phyloP scores from a whole-genome alignment of 345 rosid species.

The Eucalyptus cloeziana region DNA sequence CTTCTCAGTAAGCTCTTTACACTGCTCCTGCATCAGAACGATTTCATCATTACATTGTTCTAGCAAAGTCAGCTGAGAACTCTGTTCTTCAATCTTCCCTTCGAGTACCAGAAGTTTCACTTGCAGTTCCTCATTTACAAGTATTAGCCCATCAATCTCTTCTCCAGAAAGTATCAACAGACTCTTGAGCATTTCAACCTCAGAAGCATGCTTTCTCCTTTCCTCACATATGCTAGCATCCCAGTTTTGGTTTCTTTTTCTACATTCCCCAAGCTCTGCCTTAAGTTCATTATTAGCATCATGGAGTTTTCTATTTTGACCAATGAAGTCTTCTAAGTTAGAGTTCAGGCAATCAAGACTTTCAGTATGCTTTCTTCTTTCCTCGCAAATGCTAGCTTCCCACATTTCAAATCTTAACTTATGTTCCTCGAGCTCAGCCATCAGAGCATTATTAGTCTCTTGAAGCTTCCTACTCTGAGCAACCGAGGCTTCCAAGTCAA shows the following conservation, averaged over 20 bases:
- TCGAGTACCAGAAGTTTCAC: constrained; percentile 32
- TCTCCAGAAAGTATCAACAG: constrained; percentile 29
- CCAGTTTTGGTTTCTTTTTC: background rate
- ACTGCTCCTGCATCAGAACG: constrained; percentile 28
- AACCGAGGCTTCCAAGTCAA: constrained; percentile 1
- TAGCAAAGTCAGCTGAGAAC: constrained; percentile 12
- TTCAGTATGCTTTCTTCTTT: constrained; percentile 18
- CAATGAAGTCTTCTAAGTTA: constrained; percentile 1
- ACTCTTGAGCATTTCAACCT: constrained; percentile 42
- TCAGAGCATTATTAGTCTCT: background rate
- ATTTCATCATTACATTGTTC: constrained; percentile 15
- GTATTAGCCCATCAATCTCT: constrained; percentile 42
- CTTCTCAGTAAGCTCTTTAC: constrained; percentile 47
- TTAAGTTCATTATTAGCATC: background rate
- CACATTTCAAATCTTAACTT: background rate
- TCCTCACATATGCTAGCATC: constrained; percentile 14
- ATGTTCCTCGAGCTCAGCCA: constrained; percentile 1
- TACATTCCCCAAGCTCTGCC: background rate
- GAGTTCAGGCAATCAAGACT: background rate
- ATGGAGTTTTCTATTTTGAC: background rate
- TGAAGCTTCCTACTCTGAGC: background rate
- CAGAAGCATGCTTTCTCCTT: constrained; percentile 20
- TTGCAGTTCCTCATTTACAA: constrained; percentile 53
- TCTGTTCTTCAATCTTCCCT: constrained; percentile 44
- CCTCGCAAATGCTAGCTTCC: constrained; percentile 21